Conservation (phyloP, 2,329 filamentous ascomycete species). For the Colletotrichum sansevieriae region DNA sequence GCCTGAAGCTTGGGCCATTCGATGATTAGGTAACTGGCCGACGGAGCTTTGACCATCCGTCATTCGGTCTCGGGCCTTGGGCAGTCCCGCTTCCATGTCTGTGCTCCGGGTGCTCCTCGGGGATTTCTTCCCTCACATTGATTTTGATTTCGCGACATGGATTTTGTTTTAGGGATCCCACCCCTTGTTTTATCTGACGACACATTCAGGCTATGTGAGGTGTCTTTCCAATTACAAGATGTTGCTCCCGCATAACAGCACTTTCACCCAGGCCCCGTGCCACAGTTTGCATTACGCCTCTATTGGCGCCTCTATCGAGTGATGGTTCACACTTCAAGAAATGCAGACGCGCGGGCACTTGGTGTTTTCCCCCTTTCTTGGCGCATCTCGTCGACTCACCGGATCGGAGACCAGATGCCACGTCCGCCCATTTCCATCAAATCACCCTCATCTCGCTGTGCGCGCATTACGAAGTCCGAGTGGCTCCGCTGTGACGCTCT, state of each 20-base stretch:
- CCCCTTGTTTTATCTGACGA: not conserved
- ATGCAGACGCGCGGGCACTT: conserved; percentile 24
- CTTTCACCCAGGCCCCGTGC: not conserved
- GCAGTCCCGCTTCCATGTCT: conserved; percentile 4
- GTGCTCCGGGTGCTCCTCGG: conserved; percentile 5
- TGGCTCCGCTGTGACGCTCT: conserved; percentile 27
- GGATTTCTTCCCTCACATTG: not conserved
- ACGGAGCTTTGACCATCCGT: conserved; percentile 1
- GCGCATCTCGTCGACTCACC: conserved; percentile 36
- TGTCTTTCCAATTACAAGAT: not conserved
- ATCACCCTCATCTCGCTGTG: conserved; percentile 31
- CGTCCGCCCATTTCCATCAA: conserved; percentile 16
- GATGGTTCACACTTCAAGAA: conserved; percentile 19
- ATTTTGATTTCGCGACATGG: not conserved
- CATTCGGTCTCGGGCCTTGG: not conserved
- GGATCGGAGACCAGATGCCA: conserved; percentile 35
- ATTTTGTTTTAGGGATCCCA: too few relatives aligned
- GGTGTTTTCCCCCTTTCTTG: conserved; percentile 21
- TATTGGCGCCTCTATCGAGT: conserved; percentile 32
- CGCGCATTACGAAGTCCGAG: conserved; percentile 31
- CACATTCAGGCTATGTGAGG: not conserved
- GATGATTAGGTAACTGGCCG: conserved; percentile 11
- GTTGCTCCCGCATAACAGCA: too few relatives aligned
- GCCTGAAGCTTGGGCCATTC: conserved; percentile 7
- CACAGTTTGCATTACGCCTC: not conserved